Evolutionary conservation across 2,329 filamentous ascomycete genomes (phyloP).

Genomic region (Fusarium continuum): DNA sequence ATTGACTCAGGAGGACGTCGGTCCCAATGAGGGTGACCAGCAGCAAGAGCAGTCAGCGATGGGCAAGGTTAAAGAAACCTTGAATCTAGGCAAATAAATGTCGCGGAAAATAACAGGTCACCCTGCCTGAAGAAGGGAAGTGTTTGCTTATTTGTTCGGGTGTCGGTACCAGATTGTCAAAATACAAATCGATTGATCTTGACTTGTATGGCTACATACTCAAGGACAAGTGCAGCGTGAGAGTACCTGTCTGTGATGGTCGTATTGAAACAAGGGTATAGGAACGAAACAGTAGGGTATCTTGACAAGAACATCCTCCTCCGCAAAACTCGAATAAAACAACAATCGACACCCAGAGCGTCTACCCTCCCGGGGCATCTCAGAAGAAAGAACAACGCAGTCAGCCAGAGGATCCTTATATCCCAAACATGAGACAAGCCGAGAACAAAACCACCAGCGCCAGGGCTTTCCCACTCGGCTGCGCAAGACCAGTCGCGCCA

Average conservation of each 20-base stretch:
- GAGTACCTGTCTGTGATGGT: not conserved
- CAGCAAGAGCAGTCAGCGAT: slow-evolving; percentile 23
- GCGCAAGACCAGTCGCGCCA: not conserved
- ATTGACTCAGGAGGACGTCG: slow-evolving; percentile 34
- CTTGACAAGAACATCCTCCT: slow-evolving; percentile 26
- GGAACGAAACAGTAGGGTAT: slow-evolving; percentile 33
- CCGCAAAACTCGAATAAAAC: slow-evolving; percentile 11
- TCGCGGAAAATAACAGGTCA: not conserved
- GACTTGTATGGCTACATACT: not conserved
- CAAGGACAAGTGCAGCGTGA: accelerated
- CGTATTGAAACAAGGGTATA: slow-evolving; percentile 5
- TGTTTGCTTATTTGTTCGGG: not conserved
- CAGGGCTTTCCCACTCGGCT: slow-evolving; percentile 12
- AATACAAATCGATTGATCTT: slow-evolving; percentile 3
- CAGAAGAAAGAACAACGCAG: not conserved
- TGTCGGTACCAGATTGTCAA: slow-evolving; percentile 24
- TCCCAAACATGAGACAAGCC: slow-evolving; percentile 14
- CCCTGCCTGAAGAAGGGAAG: not conserved
- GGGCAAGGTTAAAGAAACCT: slow-evolving; percentile 43
- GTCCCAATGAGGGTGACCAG: slow-evolving; percentile 1
- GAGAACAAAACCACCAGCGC: slow-evolving; percentile 27
- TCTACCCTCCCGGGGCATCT: not conserved
- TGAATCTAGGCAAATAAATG: slow-evolving; percentile 39
- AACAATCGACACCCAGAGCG: not conserved
- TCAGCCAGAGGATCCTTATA: not conserved